Percentiles rank a stretch among this genome's conserved stretches.
phyloP scores from a whole-genome alignment of 2,329 filamentous ascomycete genomes.

The Pseudogymnoascus sp. region DNA sequence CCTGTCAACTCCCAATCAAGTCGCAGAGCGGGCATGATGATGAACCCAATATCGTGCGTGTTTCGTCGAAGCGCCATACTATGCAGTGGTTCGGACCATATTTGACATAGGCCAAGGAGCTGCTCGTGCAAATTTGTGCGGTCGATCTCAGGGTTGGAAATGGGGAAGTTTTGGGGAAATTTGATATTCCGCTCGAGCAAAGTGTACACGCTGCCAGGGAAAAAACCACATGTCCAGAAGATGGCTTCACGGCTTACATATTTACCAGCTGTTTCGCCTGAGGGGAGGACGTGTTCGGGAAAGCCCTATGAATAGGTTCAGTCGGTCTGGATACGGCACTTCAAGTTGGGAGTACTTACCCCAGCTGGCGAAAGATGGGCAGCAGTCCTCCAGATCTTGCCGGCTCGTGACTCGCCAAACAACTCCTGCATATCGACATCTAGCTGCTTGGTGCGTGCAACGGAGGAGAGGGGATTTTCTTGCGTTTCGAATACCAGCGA shows the following conservation, averaged over 20 bases:
- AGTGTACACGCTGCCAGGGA: constrained; percentile 9
- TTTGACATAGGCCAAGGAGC: constrained; percentile 12
- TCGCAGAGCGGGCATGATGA: constrained; percentile 36
- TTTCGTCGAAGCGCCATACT: constrained; percentile 23
- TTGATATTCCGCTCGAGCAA: constrained; percentile 7
- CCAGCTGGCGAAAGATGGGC: too few relatives aligned
- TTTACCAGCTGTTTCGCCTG: background rate
- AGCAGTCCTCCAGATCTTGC: too few relatives aligned
- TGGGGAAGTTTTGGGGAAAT: background rate
- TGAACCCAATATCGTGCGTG: constrained; percentile 41
- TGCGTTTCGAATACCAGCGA: too few relatives aligned
- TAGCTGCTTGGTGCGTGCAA: too few relatives aligned
- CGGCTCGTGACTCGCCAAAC: too few relatives aligned
- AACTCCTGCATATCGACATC: too few relatives aligned
- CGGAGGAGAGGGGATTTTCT: too few relatives aligned
- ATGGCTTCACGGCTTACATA: background rate
- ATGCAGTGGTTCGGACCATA: constrained; percentile 16
- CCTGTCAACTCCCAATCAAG: constrained; percentile 23
- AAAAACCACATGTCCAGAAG: constrained; percentile 14
- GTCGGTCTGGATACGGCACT: too few relatives aligned
- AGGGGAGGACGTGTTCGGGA: background rate
- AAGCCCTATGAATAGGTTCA: too few relatives aligned
- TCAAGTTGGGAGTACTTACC: too few relatives aligned
- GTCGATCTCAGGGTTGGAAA: background rate
- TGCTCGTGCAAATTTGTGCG: constrained; percentile 10